phyloP scores from a whole-genome alignment of 495 filamentous ascomycete genomes.

The Penicillium silybi region DNA sequence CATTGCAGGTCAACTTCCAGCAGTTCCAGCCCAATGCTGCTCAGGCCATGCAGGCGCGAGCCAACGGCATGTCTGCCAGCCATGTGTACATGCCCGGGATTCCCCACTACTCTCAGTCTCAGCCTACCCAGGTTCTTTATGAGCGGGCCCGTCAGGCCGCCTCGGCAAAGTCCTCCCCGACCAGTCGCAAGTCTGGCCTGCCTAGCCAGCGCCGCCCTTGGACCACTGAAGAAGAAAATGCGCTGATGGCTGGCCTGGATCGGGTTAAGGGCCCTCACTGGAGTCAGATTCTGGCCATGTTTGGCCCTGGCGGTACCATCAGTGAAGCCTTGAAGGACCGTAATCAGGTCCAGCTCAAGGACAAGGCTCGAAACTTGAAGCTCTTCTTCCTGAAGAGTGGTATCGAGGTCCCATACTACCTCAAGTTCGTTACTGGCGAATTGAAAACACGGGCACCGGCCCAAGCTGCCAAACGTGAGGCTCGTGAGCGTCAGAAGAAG shows the following conservation, averaged over 20 bases:
- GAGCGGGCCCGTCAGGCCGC: constrained; percentile 79
- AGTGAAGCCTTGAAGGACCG: constrained; percentile 86
- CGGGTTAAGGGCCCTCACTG: constrained; percentile 91
- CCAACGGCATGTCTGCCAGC: constrained; percentile 35
- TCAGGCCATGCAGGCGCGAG: constrained; percentile 29
- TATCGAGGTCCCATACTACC: constrained; percentile 87
- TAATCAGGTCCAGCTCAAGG: constrained; percentile 92
- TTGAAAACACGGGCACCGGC: constrained; percentile 85
- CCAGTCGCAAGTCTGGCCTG: constrained; percentile 66
- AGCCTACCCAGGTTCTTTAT: constrained; percentile 74
- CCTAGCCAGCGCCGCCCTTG: constrained; percentile 86
- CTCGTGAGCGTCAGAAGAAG: constrained; percentile 64
- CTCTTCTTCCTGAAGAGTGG: constrained; percentile 92
- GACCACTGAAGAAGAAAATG: constrained; percentile 87
- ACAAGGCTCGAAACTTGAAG: constrained; percentile 93
- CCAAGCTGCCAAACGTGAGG: constrained; percentile 77
- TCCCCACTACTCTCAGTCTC: constrained; percentile 65
- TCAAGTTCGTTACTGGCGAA: constrained; percentile 89
- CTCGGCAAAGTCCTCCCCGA: constrained; percentile 72
- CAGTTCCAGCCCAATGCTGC: constrained; percentile 43
- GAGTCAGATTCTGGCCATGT: constrained; percentile 90
- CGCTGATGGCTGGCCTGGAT: constrained; percentile 87
- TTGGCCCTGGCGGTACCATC: constrained; percentile 76
- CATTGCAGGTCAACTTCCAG: constrained; percentile 42
- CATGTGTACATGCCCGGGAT: constrained; percentile 48